Base-by-base conservation (phyloP, 139 green algal species). In the Chlorella sp. region DNA sequence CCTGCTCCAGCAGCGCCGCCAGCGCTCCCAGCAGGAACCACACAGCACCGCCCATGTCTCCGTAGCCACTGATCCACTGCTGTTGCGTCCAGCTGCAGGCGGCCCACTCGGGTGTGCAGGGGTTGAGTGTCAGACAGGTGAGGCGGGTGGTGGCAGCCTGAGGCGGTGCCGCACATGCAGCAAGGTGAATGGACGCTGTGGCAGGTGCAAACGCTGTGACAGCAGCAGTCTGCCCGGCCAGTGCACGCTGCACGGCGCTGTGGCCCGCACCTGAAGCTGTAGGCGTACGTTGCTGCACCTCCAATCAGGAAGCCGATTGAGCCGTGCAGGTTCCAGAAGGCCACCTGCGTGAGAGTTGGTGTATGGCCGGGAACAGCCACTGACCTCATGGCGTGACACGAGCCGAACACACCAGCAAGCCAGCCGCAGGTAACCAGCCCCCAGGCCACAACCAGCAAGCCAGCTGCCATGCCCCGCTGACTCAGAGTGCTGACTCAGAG, bases 221-320 rank as follows among this genome's bases (percentile, higher is more conserved):
- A 17, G 20, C 17, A n/a, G 60, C 5, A 20, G 17, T 17, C 18
- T 26, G 17, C 23, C 20, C 5, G 3, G 25, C 20, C 25, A 25
- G 17, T 18, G 21, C 15, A 18, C 25, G 25, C 25, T 34, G 26
- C 20, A 2, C 11, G 3, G 25, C 62, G 20, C 26, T 34, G 20
- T 36, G 26, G 21, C 25, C 11, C n/a, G 32, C 34, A 62, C 71
- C 71, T 80, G 74, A 80, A 80, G 47, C 30, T 41, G 7, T 51
- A 51, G n/a, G 74, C 74, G 11, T 81, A 81, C 17, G 17, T 20
- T 9, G 55, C 74, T 18, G 74, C 74, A 7, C 74, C 74, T 32
- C 74, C 74, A 11, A 81, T 81, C 7, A 81, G 55, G 74, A 81
- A 81, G 74, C 74, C 74, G 16, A 36, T 44, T 9, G 74, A 81